Evolutionary conservation across 495 filamentous ascomycete species (phyloP).

Genomic region (Evernia prunastri): DNA sequence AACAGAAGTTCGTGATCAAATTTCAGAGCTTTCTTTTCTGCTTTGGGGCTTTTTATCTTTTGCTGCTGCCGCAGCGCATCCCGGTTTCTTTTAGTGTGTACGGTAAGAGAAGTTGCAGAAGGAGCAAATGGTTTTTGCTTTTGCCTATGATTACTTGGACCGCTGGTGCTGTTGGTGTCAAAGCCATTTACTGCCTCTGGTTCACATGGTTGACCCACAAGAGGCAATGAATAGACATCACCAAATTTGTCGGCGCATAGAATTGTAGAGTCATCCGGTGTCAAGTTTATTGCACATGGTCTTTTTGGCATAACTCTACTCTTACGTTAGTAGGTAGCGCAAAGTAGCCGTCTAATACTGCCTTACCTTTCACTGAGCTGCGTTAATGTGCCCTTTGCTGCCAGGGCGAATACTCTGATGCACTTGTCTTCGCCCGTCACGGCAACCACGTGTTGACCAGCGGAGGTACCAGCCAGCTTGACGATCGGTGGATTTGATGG

Average conservation of each 20-base stretch:
- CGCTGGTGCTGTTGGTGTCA: background rate
- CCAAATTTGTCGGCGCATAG: slow-evolving; percentile 90
- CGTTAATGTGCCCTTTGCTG: slow-evolving; percentile 51
- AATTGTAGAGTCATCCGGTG: slow-evolving; percentile 60
- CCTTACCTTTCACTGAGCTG: slow-evolving; percentile 67
- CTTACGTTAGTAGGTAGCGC: slow-evolving; percentile 17
- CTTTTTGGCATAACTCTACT: slow-evolving; percentile 81
- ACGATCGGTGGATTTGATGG: slow-evolving; percentile 30
- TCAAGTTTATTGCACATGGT: slow-evolving; percentile 65
- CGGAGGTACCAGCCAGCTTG: slow-evolving; percentile 47
- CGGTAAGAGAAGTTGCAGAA: slow-evolving; percentile 65
- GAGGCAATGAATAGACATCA: slow-evolving; percentile 85
- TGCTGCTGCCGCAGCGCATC: slow-evolving; percentile 68
- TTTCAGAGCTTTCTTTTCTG: slow-evolving; percentile 33
- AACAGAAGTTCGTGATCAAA: slow-evolving; percentile 74
- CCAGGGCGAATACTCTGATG: slow-evolving; percentile 70
- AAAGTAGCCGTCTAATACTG: background rate
- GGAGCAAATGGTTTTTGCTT: slow-evolving; percentile 41
- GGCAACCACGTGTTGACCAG: slow-evolving; percentile 62
- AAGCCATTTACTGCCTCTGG: slow-evolving; percentile 4
- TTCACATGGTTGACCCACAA: slow-evolving; percentile 38
- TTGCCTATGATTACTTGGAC: background rate
- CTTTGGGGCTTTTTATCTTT: slow-evolving; percentile 39
- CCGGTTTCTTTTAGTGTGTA: slow-evolving; percentile 77
- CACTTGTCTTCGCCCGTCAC: slow-evolving; percentile 86